Evolutionary conservation across 805 yeast species (phyloP), one percentile per base, ranked within the genome.

Genomic region (Saccharomycopsis selenospora): DNA sequence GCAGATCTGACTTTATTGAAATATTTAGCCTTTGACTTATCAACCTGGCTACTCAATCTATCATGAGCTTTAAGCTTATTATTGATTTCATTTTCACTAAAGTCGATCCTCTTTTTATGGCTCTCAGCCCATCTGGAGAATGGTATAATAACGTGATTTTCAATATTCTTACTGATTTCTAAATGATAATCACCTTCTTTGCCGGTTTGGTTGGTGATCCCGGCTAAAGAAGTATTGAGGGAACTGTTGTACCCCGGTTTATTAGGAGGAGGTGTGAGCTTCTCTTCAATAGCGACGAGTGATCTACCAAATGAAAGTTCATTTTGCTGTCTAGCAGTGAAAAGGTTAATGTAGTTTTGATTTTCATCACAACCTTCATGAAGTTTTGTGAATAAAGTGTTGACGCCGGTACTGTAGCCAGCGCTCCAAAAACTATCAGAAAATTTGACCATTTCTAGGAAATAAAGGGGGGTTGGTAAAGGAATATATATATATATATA

Each of bases 341-440:
- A 84, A 40, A 86, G 63, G 18, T 73, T 73, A 13, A 84, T 69
- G 55, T 82, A 80, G 60, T 84, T 84, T 27, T 76, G 79, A 60
- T 85, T 82, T 61, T 87, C 53, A 18, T 46, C 48, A 27, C 95
- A 23, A 67, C 55, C 95, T 56, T 73, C 75, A 51, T 72, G 67
- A 38, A 81, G 66, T 54, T 76, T 75, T 20, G 66, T 68, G 55
- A 79, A 81, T 6, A 81, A 66, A 2, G 67, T 64, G 45, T 71
- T 67, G 42, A 75, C 63, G 30, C 85, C 80, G n/a, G 73, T 65
- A 11, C 70, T 66, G 58, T 80, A 79, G 59, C 83, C 90, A 25
- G 69, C 69, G 5, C 88, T 72, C 95, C 95, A 85, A 65, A 85
- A 85, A 56, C 80, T 77, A 56, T 82, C 87, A 3, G 86, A 79